A percentile compares a stretch with the other conserved stretches of the same genome.
Evolutionary conservation across 345 rosid species (phyloP).

Genomic region (Conringia planisiliqua): DNA sequence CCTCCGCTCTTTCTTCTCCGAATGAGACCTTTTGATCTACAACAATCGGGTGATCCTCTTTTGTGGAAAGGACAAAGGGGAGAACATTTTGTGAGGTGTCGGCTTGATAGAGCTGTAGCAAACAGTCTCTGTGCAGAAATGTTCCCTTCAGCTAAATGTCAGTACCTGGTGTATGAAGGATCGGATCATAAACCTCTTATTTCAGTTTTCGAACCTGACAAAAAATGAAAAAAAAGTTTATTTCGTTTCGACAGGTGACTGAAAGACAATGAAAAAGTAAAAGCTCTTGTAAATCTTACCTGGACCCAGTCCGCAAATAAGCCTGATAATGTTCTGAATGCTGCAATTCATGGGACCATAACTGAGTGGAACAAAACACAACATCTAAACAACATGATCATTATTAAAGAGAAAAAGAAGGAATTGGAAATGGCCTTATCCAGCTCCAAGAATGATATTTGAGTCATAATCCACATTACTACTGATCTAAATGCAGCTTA

Average conservation of each 20-base stretch:
- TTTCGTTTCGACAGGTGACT: not conserved
- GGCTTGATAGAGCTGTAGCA: not conserved
- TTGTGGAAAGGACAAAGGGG: not conserved
- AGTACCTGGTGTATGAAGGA: not conserved
- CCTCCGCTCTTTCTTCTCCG: not conserved
- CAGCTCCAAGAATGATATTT: no score
- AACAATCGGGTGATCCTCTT: not conserved
- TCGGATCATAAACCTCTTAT: not conserved
- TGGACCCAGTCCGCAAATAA: no score
- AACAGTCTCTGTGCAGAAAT: not conserved
- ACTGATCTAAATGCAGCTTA: no score
- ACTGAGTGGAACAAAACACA: no score
- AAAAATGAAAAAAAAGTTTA: not conserved
- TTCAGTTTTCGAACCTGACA: not conserved
- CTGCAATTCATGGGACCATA: no score
- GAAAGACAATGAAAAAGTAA: not conserved
- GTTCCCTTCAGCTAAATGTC: fast-evolving
- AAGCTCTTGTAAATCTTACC: no score
- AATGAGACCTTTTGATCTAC: not conserved
- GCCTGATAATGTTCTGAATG: no score
- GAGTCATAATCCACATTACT: no score
- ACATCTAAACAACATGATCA: no score
- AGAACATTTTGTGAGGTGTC: not conserved
- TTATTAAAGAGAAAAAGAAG: no score
- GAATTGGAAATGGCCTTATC: no score